Conservation (phyloP, 2,329 filamentous ascomycete genomes). For the Paraconiothyrium sp. region DNA sequence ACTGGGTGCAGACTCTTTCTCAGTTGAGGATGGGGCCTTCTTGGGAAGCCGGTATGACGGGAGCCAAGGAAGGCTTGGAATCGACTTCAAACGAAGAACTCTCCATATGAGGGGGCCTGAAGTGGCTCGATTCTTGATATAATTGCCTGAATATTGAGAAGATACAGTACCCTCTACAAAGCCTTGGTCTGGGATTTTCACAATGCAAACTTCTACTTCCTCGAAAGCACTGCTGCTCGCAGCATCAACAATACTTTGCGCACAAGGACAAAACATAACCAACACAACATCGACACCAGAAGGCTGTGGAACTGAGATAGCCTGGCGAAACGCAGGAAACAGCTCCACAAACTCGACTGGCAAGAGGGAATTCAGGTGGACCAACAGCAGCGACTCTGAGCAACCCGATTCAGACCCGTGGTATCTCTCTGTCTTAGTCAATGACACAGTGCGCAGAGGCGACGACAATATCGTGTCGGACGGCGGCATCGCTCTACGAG, state of each 20-base stretch:
- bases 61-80: not conserved
- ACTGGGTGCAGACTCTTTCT: not conserved
- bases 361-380: not conserved
- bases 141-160: not conserved
- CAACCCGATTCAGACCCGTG: not conserved
- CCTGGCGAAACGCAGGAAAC: not conserved
- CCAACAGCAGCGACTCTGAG: not conserved
- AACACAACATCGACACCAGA: not conserved
- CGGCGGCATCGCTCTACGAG: not conserved
- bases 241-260: not conserved
- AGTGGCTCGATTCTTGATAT: not conserved
- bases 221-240: not conserved
- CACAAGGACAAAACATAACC: conserved; percentile 1
- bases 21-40: not conserved
- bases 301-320: not conserved
- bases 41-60: not conserved
- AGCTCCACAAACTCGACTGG: not conserved
- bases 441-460: not conserved
- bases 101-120: not conserved
- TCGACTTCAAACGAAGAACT: not conserved
- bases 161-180: not conserved
- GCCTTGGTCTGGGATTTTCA: not conserved
- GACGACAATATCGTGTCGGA: not conserved
- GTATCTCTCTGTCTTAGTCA: not conserved
- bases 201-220: not conserved